Percentiles rank a stretch among this genome's conserved stretches.
Evolutionary conservation across 768 basidiomycete species (phyloP).

Genomic region (Psilocybe azurescens): DNA sequence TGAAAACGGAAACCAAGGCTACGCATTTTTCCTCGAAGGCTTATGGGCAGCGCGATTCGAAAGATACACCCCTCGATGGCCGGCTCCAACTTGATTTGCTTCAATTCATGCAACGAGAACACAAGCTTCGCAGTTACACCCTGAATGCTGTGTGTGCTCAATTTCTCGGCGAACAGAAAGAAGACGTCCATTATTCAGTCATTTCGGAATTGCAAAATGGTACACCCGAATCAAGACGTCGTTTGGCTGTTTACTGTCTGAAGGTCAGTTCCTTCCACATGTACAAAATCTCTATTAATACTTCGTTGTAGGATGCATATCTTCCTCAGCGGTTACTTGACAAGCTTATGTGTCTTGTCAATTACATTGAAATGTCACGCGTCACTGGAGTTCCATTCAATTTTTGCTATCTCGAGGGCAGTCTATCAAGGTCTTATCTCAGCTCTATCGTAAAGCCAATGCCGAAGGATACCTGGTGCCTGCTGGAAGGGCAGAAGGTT

Average conservation of each 20-base stretch:
- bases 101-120: slow-evolving; percentile 98
- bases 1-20: slow-evolving; percentile 82
- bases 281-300: not conserved
- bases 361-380: slow-evolving; percentile 99
- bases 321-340: slow-evolving; percentile 95
- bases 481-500: slow-evolving; percentile 83
- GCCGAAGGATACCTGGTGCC: slow-evolving; percentile 92
- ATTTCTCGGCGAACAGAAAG: slow-evolving; percentile 98
- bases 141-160: slow-evolving; percentile 98
- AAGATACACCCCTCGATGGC: slow-evolving; percentile 90
- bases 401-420: slow-evolving; percentile 91
- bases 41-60: slow-evolving; percentile 96
- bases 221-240: slow-evolving; percentile 88
- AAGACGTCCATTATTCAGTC: slow-evolving; percentile 98
- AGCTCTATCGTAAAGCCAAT: slow-evolving; percentile 92
- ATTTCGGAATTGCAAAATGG: slow-evolving; percentile 99
- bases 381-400: slow-evolving; percentile 99
- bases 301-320: slow-evolving; percentile 84
- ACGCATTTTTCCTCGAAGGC: slow-evolving; percentile 99
- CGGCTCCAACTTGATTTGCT: slow-evolving; percentile 94
- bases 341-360: slow-evolving; percentile 99
- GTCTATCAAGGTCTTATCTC: slow-evolving; percentile 98
- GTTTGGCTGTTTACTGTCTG: slow-evolving; percentile 96
- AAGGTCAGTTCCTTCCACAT: slow-evolving; percentile 60
- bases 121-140: slow-evolving; percentile 96